Evolutionary conservation across 352 stramenopile genomes (phyloP).

Genomic region (Peronospora destructor): DNA sequence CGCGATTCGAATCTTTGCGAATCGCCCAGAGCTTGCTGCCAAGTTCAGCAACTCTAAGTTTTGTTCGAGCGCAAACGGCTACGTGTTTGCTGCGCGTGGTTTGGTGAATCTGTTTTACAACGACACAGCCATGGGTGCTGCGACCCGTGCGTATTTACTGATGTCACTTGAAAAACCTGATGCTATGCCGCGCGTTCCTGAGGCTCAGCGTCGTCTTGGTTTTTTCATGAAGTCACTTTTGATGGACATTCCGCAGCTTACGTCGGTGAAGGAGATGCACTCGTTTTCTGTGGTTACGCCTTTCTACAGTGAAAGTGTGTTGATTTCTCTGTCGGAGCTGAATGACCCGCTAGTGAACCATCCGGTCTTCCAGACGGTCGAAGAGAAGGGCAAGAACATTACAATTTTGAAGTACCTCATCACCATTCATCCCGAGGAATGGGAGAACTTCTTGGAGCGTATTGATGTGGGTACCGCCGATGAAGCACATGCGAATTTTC

Average conservation of each 20-base stretch:
- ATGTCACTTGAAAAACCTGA: constrained; percentile 66
- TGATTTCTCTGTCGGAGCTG: constrained; percentile 56
- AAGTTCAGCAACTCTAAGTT: constrained; percentile 76
- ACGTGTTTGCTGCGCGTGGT: constrained; percentile 63
- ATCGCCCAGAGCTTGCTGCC: constrained; percentile 42
- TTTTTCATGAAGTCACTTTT: constrained; percentile 79
- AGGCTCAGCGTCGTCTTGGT: constrained; percentile 66
- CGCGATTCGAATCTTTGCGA: constrained; percentile 45
- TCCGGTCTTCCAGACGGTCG: constrained; percentile 63
- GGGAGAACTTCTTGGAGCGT: constrained; percentile 74
- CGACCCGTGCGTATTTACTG: constrained; percentile 59
- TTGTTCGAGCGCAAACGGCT: constrained; percentile 68
- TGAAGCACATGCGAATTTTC: constrained; percentile 56
- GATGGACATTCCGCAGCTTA: constrained; percentile 73
- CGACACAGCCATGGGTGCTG: constrained; percentile 69
- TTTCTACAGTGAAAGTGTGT: constrained; percentile 68
- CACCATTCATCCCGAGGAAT: constrained; percentile 70
- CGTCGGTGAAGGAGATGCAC: constrained; percentile 71
- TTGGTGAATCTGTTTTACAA: constrained; percentile 74
- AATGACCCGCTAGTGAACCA: constrained; percentile 68
- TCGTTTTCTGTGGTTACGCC: constrained; percentile 77
- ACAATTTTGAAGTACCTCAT: constrained; percentile 80
- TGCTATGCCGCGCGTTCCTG: constrained; percentile 60
- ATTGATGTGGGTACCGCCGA: constrained; percentile 57
- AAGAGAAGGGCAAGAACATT: constrained; percentile 72